Evolutionary conservation across 352 stramenopile genomes (phyloP).

Genomic region (Phytophthora sp.): DNA sequence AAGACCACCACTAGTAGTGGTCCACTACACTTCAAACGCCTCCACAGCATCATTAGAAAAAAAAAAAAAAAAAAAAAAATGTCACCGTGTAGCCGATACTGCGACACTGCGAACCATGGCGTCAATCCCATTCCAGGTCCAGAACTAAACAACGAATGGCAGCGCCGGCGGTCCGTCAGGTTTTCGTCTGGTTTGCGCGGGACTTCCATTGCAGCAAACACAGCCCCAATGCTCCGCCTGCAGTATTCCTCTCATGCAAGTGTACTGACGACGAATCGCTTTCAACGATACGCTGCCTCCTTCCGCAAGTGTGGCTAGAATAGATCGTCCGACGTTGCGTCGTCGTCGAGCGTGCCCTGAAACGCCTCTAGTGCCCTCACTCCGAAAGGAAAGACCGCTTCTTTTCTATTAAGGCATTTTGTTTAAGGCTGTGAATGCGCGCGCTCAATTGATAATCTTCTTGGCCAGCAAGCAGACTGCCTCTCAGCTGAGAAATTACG

Average conservation of each 20-base stretch:
- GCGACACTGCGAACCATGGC: too few relatives aligned
- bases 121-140: too few relatives aligned
- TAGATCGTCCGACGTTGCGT: not conserved
- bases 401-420: too few relatives aligned
- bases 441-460: not conserved
- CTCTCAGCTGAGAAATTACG: not conserved
- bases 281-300: slow-evolving; percentile 5
- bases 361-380: too few relatives aligned
- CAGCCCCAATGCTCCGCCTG: not conserved
- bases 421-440: not conserved
- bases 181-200: not conserved
- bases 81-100: too few relatives aligned
- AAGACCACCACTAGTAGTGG: too few relatives aligned
- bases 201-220: slow-evolving; percentile 18
- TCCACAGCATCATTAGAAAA: too few relatives aligned
- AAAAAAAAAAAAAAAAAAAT: too few relatives aligned
- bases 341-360: not conserved
- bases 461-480: not conserved
- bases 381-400: too few relatives aligned
- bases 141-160: not conserved
- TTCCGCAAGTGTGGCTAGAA: too few relatives aligned
- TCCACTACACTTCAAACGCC: too few relatives aligned
- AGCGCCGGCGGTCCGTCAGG: too few relatives aligned
- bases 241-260: not conserved
- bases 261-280: not conserved